Evolutionary conservation across 768 basidiomycete species (phyloP).

Genomic region (Hygrocybe punicea): DNA sequence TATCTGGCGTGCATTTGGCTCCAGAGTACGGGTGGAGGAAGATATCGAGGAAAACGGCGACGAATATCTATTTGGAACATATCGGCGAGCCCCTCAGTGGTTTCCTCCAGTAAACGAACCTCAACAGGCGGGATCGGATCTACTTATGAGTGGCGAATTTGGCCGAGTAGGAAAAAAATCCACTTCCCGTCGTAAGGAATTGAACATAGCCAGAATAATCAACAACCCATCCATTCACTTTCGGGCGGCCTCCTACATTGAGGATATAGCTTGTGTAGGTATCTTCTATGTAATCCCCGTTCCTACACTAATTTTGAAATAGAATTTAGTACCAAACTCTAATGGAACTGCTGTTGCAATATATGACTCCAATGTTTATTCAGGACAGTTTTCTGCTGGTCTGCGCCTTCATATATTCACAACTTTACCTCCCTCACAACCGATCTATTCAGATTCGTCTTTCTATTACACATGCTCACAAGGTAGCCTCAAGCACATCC

Average conservation of each 20-base stretch:
- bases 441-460: constrained; percentile 57
- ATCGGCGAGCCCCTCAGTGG: constrained; percentile 20
- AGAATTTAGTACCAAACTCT: constrained; percentile 77
- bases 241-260: constrained; percentile 39
- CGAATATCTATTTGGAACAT: constrained; percentile 23
- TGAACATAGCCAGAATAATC: constrained; percentile 50
- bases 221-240: constrained; percentile 39
- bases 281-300: not conserved
- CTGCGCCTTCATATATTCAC: constrained; percentile 4
- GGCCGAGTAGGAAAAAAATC: constrained; percentile 58
- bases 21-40: constrained; percentile 20
- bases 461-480: constrained; percentile 93
- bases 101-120: constrained; percentile 50
- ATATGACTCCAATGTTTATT: constrained; percentile 74
- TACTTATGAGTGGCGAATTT: constrained; percentile 78
- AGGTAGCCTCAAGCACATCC: constrained; percentile 41
- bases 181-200: constrained; percentile 37
- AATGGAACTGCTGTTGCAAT: constrained; percentile 76
- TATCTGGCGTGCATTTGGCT: not conserved
- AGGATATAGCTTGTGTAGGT: constrained; percentile 57
- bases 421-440: not conserved
- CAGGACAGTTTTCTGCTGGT: constrained; percentile 81
- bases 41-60: constrained; percentile 40
- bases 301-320: constrained; percentile 5
- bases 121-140: constrained; percentile 56